These are phyloP conservation scores for Coemansia sp. DNA, from an alignment of 192 early-diverging fungal species.

Conservation along the genomic window DNA sequence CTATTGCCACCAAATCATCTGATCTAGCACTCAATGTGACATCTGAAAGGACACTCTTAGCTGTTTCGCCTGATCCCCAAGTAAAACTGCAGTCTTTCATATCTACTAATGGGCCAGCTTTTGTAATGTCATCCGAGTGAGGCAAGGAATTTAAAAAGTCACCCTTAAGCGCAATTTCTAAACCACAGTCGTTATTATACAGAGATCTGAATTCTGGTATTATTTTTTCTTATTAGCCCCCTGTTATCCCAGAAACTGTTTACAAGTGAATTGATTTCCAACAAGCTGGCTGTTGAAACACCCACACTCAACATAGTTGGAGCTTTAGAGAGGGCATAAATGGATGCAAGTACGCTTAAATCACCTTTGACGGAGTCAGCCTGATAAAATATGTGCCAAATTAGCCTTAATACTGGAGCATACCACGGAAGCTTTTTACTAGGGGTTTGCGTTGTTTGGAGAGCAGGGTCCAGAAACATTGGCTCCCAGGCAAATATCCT, in stretches of 20 bases:
- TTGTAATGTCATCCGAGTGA: not conserved
- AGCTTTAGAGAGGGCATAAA: not conserved
- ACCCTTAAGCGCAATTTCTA: conserved; percentile 18
- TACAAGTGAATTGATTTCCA: too few relatives aligned
- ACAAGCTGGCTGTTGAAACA: too few relatives aligned
- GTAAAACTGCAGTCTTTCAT: conserved; percentile 23
- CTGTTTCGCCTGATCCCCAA: not conserved
- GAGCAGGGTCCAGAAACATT: not conserved
- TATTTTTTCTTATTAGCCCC: not conserved
- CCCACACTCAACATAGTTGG: too few relatives aligned
- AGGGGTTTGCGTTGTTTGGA: too few relatives aligned
- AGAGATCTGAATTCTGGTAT: not conserved
- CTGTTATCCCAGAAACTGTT: not conserved
- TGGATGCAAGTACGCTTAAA: not conserved
- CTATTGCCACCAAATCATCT: conserved; percentile 56
- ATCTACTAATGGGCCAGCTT: not conserved
- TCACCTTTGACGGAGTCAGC: too few relatives aligned
- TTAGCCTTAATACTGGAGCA: too few relatives aligned
- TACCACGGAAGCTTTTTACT: not conserved
- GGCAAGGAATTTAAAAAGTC: conserved; percentile 23
- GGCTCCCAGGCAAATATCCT: conserved; percentile 44
- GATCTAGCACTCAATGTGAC: conserved; percentile 6
- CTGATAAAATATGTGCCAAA: too few relatives aligned
- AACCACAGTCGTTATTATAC: not conserved
- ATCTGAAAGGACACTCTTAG: conserved; percentile 3